Evolutionary conservation across 352 stramenopile genomes (phyloP).

Genomic region (Globisporangium megalacanthum): DNA sequence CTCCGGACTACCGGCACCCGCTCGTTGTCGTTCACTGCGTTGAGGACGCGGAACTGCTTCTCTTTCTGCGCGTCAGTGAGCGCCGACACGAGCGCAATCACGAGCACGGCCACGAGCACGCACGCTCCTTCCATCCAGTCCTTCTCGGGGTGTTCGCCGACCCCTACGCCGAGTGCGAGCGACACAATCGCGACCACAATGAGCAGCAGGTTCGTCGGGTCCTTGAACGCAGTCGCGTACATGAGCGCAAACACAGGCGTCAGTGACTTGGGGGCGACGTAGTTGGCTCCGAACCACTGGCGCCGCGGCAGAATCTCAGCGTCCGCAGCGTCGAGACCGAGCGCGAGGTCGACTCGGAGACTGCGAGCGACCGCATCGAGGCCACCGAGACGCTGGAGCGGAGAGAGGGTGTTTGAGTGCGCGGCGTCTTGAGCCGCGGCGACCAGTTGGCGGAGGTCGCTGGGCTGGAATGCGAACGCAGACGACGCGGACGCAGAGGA

Average conservation of each 20-base stretch:
- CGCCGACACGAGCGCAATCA: slow-evolving; percentile 88
- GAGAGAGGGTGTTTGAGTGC: too few relatives aligned
- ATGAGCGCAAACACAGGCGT: slow-evolving; percentile 65
- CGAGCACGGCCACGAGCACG: slow-evolving; percentile 89
- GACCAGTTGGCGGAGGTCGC: too few relatives aligned
- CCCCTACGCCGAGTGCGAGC: slow-evolving; percentile 38
- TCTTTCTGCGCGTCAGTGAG: slow-evolving; percentile 93
- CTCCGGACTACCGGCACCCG: slow-evolving; percentile 84
- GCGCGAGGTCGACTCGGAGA: too few relatives aligned
- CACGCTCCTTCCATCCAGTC: slow-evolving; percentile 89
- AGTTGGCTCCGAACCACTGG: slow-evolving; percentile 62
- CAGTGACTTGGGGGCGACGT: slow-evolving; percentile 35
- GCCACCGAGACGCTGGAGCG: too few relatives aligned
- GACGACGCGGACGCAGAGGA: too few relatives aligned
- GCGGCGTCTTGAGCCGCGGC: too few relatives aligned
- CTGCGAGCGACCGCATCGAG: too few relatives aligned
- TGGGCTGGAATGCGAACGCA: too few relatives aligned
- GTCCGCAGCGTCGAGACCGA: too few relatives aligned
- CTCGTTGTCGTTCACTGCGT: slow-evolving; percentile 79
- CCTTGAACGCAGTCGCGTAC: slow-evolving; percentile 80
- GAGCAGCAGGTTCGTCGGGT: slow-evolving; percentile 69
- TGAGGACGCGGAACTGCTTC: slow-evolving; percentile 83
- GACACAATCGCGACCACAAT: slow-evolving; percentile 49
- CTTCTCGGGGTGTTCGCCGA: slow-evolving; percentile 51
- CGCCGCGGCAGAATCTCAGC: slow-evolving; percentile 33